These are phyloP conservation scores for Nidula microcarpa DNA, from an alignment of 768 basidiomycete genomes.

Conservation along the genomic window DNA sequence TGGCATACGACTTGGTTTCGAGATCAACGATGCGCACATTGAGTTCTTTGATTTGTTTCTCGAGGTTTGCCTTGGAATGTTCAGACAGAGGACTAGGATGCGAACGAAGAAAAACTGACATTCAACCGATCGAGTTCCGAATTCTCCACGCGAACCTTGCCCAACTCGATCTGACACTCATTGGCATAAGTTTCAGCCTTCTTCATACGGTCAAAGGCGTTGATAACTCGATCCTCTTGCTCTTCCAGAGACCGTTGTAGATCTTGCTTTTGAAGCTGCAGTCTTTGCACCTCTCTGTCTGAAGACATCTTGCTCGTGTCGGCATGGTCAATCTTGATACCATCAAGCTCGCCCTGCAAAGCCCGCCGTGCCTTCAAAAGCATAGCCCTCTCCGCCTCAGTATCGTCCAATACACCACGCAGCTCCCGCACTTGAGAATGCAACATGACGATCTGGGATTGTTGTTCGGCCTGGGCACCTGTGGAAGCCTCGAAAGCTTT, in stretches of 20 bases:
- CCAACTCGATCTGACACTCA: slow-evolving; percentile 74
- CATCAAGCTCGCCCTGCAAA: slow-evolving; percentile 76
- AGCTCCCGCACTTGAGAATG: slow-evolving; percentile 87
- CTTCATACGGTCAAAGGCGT: slow-evolving; percentile 76
- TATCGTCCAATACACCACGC: slow-evolving; percentile 77
- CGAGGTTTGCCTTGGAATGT: slow-evolving; percentile 60
- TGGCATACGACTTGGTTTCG: slow-evolving; percentile 73
- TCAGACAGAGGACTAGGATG: not conserved
- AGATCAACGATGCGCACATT: slow-evolving; percentile 81
- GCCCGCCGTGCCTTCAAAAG: slow-evolving; percentile 81
- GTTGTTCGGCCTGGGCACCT: slow-evolving; percentile 74
- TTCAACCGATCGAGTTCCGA: slow-evolving; percentile 77
- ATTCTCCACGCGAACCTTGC: slow-evolving; percentile 76
- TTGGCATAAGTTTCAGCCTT: slow-evolving; percentile 75
- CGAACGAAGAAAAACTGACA: slow-evolving; percentile 32
- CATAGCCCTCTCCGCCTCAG: slow-evolving; percentile 75
- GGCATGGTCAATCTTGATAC: slow-evolving; percentile 72
- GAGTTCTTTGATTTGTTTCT: slow-evolving; percentile 83
- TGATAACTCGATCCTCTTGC: slow-evolving; percentile 67
- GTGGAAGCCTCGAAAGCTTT: slow-evolving; percentile 74
- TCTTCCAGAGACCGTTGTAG: slow-evolving; percentile 76
- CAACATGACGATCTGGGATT: slow-evolving; percentile 77
- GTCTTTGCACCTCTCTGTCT: slow-evolving; percentile 70
- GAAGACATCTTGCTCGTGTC: slow-evolving; percentile 68
- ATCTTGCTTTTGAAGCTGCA: slow-evolving; percentile 80